Evolutionary conservation across 1,284 basidiomycete species (phyloP), one percentile per base, ranked within the genome.

Genomic region (Phlebopus sp.): DNA sequence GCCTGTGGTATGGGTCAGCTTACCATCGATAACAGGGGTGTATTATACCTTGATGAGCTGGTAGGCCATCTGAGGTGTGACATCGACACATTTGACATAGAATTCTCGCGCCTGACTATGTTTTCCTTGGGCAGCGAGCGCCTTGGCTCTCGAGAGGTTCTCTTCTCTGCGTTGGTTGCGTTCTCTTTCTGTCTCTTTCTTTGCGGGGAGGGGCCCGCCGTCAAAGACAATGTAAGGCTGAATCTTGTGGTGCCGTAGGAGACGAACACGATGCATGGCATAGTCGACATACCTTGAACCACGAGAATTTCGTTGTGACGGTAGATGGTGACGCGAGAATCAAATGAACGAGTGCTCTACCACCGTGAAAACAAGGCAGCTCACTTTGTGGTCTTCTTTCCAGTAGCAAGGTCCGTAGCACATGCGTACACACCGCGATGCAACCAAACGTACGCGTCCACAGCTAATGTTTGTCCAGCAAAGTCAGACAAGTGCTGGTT

Each of bases 401-500:
- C 92, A 1, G 86, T 90, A 11, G 92, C 93, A 37, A 99, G 71
- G 55, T 97, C 93, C 14, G 88, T 81, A 36, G 97, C 91, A 69
- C 97, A 99, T 0, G 88, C 79, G 64, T 92, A 96, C 1, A 92
- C 84, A 10, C 94, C 97, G 57, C 87, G 84, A 67, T 99, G 97
- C n/a, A 99, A 78, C 96, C 96, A 98, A 40, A 96, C 95, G 69
- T 99, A 97, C 37, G 83, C 90, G 73, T 95, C 89, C 38, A 92
- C 81, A 2, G 87, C 91, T 32, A 93, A 68, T 1, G 84, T 90
- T 64, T 93, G 83, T 8, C 90, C 92, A 42, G 78, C 69, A 65
- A 88, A 94, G 45, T 93, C 86, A 8, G 84, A 86, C 50, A 97
- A 77, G 60, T 92, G 86, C 49, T 77, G 81, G 48, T 80, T 79